A percentile compares a stretch with the other conserved stretches of the same genome.
These are phyloP conservation scores for Cutaneotrichosporon sp. DNA, from an alignment of 1,284 basidiomycete species.

Conservation along the genomic window DNA sequence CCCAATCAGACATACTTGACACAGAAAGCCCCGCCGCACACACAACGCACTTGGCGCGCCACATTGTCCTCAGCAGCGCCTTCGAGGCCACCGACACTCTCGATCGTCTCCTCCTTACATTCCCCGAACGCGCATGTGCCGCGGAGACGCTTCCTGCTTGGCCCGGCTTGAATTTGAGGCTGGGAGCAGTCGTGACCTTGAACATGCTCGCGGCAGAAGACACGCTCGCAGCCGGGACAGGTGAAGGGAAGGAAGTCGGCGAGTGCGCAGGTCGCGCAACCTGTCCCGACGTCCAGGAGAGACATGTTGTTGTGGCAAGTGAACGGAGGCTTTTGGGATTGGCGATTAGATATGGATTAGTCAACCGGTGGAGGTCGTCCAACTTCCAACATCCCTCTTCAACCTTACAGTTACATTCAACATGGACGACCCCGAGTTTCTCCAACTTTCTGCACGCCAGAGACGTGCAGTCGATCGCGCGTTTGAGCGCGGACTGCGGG, in stretches of 20 bases:
- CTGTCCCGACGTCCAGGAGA: conserved; percentile 36
- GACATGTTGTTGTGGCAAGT: conserved; percentile 28
- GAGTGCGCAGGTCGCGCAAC: conserved; percentile 35
- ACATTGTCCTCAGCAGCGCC: conserved; percentile 26
- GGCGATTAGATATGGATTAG: conserved; percentile 3
- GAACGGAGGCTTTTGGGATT: conserved; percentile 7
- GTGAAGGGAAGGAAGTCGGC: conserved; percentile 48
- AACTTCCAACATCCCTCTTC: neutral
- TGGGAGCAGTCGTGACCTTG: conserved; percentile 31
- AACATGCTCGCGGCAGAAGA: conserved; percentile 42
- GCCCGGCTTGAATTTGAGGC: conserved; percentile 10
- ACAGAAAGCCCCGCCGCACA: conserved; percentile 41
- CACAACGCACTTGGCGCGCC: conserved; percentile 40
- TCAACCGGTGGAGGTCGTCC: conserved; percentile 10
- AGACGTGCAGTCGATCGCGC: conserved; percentile 42
- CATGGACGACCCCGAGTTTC: conserved; percentile 47
- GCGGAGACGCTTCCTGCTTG: conserved; percentile 20
- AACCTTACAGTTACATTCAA: too few species aligned
- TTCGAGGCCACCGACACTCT: conserved; percentile 36
- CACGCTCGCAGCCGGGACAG: conserved; percentile 33
- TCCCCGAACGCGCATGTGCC: conserved; percentile 29
- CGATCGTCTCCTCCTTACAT: conserved; percentile 40
- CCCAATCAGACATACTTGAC: conserved; percentile 29
- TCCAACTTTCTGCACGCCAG: conserved; percentile 38
- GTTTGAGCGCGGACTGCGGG: conserved; percentile 38